Conservation (phyloP, 139 green algal species). For the Trebouxia sp. region DNA sequence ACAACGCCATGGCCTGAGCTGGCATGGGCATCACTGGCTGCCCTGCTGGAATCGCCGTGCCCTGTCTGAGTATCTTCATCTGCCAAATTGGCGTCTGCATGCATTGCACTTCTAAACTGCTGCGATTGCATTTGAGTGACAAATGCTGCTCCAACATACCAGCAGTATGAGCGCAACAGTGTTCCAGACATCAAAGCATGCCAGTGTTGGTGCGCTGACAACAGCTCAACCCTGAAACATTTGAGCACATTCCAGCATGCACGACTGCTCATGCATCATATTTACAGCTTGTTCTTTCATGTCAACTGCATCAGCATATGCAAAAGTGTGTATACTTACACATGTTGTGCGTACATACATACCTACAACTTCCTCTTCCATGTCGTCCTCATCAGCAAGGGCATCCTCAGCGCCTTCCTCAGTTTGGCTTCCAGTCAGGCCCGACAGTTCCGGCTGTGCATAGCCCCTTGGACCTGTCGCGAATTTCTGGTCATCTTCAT, state of each 20-base stretch:
- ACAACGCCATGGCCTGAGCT: not conserved
- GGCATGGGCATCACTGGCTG: not conserved
- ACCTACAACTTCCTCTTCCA: conserved; percentile 42
- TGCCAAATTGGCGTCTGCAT: conserved; percentile 14
- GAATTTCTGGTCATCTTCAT: conserved; percentile 4
- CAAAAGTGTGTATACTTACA: not conserved
- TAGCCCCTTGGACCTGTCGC: not conserved
- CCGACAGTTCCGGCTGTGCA: not conserved
- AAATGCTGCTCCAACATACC: too few relatives aligned
- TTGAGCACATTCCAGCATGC: too few relatives aligned
- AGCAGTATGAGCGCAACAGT: too few relatives aligned
- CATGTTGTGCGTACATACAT: not conserved
- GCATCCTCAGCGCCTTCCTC: not conserved
- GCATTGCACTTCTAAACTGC: too few relatives aligned
- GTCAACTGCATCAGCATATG: not conserved
- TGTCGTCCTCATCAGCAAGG: conserved; percentile 33
- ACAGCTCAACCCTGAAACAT: too few relatives aligned
- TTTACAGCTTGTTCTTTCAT: too few relatives aligned
- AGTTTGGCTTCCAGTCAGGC: not conserved
- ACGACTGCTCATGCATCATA: too few relatives aligned
- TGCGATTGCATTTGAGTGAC: too few relatives aligned
- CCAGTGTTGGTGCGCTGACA: too few relatives aligned
- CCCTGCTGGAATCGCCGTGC: conserved; percentile 4
- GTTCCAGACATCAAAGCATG: too few relatives aligned
- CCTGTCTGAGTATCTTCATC: not conserved